Evolutionary conservation across 331 rosid species (phyloP), one percentile per base, ranked within the genome.

Genomic region (Quercus phellos): DNA sequence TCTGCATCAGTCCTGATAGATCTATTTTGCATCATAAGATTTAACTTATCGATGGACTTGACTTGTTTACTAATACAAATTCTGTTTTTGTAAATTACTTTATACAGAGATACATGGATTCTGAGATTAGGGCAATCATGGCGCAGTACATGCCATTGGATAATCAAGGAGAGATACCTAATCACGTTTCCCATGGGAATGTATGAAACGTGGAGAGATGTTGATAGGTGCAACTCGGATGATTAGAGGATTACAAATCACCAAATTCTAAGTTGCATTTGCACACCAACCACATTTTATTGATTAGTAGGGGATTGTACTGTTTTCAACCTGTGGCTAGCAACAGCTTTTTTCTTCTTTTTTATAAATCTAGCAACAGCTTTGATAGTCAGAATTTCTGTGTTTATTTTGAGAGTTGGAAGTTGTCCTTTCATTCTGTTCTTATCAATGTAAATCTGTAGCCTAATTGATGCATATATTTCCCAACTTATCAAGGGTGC

Each of bases 71-170:
- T 66, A 35, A 16, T 51, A 32, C 35, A 26, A 55, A 17, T 16
- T 5, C 14, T 74, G 30, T 59, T n/a, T 55, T 78, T 61, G 50
- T 32, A 35, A 38, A 74, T 27, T 9, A 70, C 78, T 29, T 72
- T 74, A 1, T 77, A 92, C 98, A 95, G 99, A 83, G 92, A 73
- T 91, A 93, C 74, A 95, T 91, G 97, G 98, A 95, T 85, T 89
- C 97, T 0, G 98, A 95, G 91, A 95, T 93, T 51, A 74, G 98
- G 58, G 90, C 91, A 29, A 90, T 95, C 68, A 92, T 94, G 99
- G 99, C 99, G 6, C 99, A 94, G 85, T 94, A 94, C 90, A 94
- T 94, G 99, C 99, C 99, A 0, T 84, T 93, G 97, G 99, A 93
- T 80, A 86, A 79, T 78, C 88, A 93, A 85, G 98, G 92, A 68